A percentile compares a stretch with the other conserved stretches of the same genome.
phyloP scores from a whole-genome alignment of 2,329 filamentous ascomycete species.

The Parasarocladium wereldwijsianum region DNA sequence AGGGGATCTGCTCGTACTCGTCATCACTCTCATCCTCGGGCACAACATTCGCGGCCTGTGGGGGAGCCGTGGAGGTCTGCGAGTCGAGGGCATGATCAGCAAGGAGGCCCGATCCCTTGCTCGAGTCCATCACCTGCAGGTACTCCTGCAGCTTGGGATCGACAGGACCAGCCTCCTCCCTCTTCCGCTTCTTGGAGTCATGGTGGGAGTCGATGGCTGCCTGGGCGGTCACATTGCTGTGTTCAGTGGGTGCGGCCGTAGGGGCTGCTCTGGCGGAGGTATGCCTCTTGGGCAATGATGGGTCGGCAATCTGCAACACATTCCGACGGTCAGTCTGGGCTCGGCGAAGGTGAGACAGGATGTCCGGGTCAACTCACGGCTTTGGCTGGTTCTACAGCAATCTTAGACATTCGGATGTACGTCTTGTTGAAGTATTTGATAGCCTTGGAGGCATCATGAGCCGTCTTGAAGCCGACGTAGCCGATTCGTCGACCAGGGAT shows the following conservation, averaged over 20 bases:
- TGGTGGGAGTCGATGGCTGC: constrained; percentile 11
- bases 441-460: constrained; percentile 65
- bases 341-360: constrained; percentile 3
- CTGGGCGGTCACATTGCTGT: constrained; percentile 2
- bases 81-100: constrained; percentile 14
- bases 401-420: constrained; percentile 91
- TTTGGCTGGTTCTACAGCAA: constrained; percentile 75
- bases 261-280: constrained; percentile 6
- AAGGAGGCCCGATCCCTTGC: constrained; percentile 18
- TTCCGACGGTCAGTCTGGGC: constrained; percentile 13
- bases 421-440: constrained; percentile 92
- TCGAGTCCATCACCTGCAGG: constrained; percentile 62
- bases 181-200: constrained; percentile 54
- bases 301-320: constrained; percentile 27
- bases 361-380: constrained; percentile 44
- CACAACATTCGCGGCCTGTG: constrained; percentile 9
- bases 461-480: constrained; percentile 83
- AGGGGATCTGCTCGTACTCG: constrained; percentile 55
- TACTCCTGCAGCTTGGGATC: constrained; percentile 81
- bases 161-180: constrained; percentile 39
- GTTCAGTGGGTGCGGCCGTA: constrained; percentile 6
- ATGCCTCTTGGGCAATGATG: constrained; percentile 17
- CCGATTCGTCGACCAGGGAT: constrained; percentile 83
- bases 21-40: constrained; percentile 52
- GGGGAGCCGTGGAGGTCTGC: constrained; percentile 11